Base-by-base conservation (phyloP, 495 filamentous ascomycete genomes). In the Tuber aestivum region DNA sequence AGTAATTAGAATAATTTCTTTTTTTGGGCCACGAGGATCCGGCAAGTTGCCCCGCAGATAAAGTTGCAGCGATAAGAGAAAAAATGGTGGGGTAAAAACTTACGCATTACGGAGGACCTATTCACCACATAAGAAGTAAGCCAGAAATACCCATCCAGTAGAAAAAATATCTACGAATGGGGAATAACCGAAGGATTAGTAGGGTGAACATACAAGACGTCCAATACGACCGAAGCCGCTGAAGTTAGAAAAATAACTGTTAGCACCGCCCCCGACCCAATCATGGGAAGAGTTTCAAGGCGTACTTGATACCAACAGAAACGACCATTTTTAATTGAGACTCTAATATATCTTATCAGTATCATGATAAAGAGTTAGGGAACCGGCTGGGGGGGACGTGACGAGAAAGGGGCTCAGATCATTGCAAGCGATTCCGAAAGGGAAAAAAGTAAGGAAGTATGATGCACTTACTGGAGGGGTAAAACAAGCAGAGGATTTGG, bases 181-280 rank as follows among this genome's bases (percentile, higher is more conserved):
- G 61, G 69, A 41, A 21, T 32, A 70, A 44, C 27, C n/a, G 12
- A 40, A 40, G 5, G 50, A 41, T 41, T 44, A 61, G 35, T 56
- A 14, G 48, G 69, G 41, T 70, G 35, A 69, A 87, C 87, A 86
- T 83, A 94, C 96, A 85, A 99, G 97, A 85, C 95, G 92, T 80
- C 95, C 95, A 86, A 99, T 99, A 86, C 95, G 95, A 88, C 95
- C 95, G 88, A 99, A 99, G 85, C 95, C 95, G 90, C 97, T 99
- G 91, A 97, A 44, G 71, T 40, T 32, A 45, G 38, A 37, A 41
- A 42, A 73, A 76, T 41, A 44, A 69, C 3, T 65, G 16, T 65
- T 65, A 65, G 56, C 56, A 35, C 35, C 56, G 12, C 35, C 12
- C 3, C 35, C 35, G 35, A 65, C 16, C 56, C 27, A 7, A 3